phyloP scores from a whole-genome alignment of 345 rosid species.

The Anastatica hierochuntica region DNA sequence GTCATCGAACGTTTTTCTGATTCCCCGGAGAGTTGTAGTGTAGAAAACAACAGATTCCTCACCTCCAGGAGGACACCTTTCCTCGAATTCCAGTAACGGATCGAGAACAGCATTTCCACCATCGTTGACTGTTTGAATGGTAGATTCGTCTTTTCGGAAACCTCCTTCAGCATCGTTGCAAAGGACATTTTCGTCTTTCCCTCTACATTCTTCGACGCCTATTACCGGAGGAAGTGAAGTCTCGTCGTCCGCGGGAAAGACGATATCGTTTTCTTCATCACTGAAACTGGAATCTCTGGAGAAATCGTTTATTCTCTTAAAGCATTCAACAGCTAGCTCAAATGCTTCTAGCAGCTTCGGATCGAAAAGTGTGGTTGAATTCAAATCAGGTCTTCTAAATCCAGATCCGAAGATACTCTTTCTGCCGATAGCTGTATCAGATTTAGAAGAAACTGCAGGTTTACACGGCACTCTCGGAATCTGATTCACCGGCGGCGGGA shows the following conservation, averaged over 20 bases:
- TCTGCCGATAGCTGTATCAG: conserved; percentile 8
- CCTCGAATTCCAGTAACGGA: conserved; percentile 39
- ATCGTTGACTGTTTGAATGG: too few relatives aligned
- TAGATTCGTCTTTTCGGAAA: neutral
- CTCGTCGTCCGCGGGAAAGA: conserved; percentile 14
- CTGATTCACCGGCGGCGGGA: conserved; percentile 30
- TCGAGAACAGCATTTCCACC: too few relatives aligned
- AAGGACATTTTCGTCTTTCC: neutral
- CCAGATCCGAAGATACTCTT: conserved; percentile 33
- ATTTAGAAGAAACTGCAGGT: neutral
- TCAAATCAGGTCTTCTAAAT: conserved; percentile 63
- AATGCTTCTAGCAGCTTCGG: conserved; percentile 68
- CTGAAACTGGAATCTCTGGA: neutral
- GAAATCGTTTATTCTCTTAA: conserved; percentile 31
- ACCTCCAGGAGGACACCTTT: conserved; percentile 70
- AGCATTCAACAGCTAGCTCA: conserved; percentile 43
- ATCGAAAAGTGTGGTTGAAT: conserved; percentile 60
- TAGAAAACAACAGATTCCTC: conserved; percentile 51
- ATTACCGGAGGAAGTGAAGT: too few relatives aligned
- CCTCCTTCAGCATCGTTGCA: conserved; percentile 16
- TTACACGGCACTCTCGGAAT: conserved; percentile 11
- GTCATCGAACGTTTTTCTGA: conserved; percentile 84
- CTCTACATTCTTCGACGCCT: too few relatives aligned
- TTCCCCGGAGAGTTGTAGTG: conserved; percentile 68
- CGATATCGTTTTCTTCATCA: conserved; percentile 12